Percentiles rank a stretch among this genome's conserved stretches.
phyloP scores from a whole-genome alignment of 2,329 filamentous ascomycete genomes.

The Tolypocladium endophyticum region DNA sequence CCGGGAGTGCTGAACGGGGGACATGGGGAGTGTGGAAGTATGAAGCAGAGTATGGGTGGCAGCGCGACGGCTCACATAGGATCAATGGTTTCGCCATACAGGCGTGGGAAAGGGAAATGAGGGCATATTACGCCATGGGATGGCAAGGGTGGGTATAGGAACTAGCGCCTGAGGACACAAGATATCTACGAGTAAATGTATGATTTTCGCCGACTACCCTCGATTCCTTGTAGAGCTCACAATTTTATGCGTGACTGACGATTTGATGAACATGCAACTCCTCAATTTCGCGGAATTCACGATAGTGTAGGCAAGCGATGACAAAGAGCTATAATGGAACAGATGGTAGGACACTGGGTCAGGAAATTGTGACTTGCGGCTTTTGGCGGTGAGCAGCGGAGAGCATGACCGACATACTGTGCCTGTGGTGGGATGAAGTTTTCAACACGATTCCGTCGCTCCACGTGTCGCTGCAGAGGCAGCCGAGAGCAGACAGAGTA shows the following conservation, averaged over 20 bases:
- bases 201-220: not conserved
- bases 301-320: no score
- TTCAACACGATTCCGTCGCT: not conserved
- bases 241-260: not conserved
- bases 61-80: not conserved
- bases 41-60: not conserved
- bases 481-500: not conserved
- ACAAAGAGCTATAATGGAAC: no score
- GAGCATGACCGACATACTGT: no score
- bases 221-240: not conserved
- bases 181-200: not conserved
- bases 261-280: not conserved
- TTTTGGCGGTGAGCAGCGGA: not conserved
- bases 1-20: conserved; percentile 18
- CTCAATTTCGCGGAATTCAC: not conserved
- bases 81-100: not conserved
- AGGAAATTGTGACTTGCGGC: not conserved
- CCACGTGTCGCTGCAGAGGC: conserved; percentile 1
- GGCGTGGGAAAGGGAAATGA: not conserved
- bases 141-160: not conserved
- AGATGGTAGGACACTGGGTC: not conserved
- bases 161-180: not conserved
- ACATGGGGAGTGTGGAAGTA: no score
- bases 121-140: not conserved
- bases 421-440: not conserved